Evolutionary conservation across 2,329 filamentous ascomycete genomes (phyloP).

Genomic region (Sporothrix pallida): DNA sequence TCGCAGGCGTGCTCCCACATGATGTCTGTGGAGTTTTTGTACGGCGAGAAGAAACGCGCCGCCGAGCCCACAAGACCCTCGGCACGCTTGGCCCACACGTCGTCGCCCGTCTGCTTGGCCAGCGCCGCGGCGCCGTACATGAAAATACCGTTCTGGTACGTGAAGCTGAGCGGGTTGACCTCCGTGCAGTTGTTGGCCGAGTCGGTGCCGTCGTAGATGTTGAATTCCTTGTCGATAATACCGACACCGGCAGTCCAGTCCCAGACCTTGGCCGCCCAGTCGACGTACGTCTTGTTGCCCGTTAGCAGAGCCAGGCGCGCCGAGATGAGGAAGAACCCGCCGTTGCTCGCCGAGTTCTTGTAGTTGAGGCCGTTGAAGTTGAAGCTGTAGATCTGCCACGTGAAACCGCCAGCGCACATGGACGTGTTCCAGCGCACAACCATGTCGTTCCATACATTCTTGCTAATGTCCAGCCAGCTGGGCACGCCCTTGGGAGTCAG

Average conservation of each 20-base stretch:
- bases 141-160: slow-evolving; percentile 69
- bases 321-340: slow-evolving; percentile 80
- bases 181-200: slow-evolving; percentile 59
- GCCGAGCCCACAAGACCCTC: slow-evolving; percentile 58
- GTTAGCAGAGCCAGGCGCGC: slow-evolving; percentile 75
- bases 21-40: slow-evolving; percentile 59
- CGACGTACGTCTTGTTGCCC: slow-evolving; percentile 66
- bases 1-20: slow-evolving; percentile 74
- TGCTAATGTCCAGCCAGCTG: slow-evolving; percentile 69
- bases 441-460: slow-evolving; percentile 76
- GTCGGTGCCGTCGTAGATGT: slow-evolving; percentile 68
- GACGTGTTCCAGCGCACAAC: slow-evolving; percentile 71
- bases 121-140: slow-evolving; percentile 68
- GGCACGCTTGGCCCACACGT: slow-evolving; percentile 60
- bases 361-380: slow-evolving; percentile 79
- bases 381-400: slow-evolving; percentile 80
- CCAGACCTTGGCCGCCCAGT: slow-evolving; percentile 71
- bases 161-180: slow-evolving; percentile 63
- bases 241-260: slow-evolving; percentile 66
- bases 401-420: slow-evolving; percentile 72
- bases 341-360: slow-evolving; percentile 83
- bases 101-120: slow-evolving; percentile 63
- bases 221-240: slow-evolving; percentile 61
- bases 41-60: slow-evolving; percentile 59
- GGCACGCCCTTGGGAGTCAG: slow-evolving; percentile 68